phyloP scores from a whole-genome alignment of 257 asterid genomes.

The Solanum habrochaites region DNA sequence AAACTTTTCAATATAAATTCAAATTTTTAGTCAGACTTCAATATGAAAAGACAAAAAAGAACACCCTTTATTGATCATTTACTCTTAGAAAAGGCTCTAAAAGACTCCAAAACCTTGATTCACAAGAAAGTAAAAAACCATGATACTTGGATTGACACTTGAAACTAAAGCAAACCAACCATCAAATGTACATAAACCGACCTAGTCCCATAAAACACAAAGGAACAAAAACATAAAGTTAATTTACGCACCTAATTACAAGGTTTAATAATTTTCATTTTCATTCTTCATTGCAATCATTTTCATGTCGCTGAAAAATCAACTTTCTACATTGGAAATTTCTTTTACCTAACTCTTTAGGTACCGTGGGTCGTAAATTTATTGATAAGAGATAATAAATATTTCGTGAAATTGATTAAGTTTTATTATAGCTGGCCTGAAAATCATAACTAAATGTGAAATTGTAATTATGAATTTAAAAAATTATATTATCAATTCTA shows the following conservation, averaged over 20 bases:
- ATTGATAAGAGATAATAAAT: neutral
- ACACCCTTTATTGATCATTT: neutral
- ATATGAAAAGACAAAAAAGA: neutral
- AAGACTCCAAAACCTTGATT: neutral
- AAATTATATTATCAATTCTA: neutral
- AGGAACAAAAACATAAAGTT: neutral
- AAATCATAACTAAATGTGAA: neutral
- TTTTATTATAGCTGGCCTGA: neutral
- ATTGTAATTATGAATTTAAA: neutral
- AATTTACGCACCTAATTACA: neutral
- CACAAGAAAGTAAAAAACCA: neutral
- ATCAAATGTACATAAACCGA: neutral
- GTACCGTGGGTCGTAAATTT: neutral
- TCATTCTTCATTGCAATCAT: neutral
- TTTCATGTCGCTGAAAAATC: neutral
- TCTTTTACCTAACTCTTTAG: neutral
- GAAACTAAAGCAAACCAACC: neutral
- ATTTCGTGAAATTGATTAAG: neutral
- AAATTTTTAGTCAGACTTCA: too few species aligned
- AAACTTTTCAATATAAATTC: rapidly evolving
- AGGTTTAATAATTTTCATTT: neutral
- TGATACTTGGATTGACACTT: slow-evolving; percentile 2
- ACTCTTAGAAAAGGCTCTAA: neutral
- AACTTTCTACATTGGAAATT: neutral
- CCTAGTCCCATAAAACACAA: neutral